These are phyloP conservation scores for Coemansia sp. DNA, from an alignment of 192 early-diverging fungal species.

Conservation along the genomic window DNA sequence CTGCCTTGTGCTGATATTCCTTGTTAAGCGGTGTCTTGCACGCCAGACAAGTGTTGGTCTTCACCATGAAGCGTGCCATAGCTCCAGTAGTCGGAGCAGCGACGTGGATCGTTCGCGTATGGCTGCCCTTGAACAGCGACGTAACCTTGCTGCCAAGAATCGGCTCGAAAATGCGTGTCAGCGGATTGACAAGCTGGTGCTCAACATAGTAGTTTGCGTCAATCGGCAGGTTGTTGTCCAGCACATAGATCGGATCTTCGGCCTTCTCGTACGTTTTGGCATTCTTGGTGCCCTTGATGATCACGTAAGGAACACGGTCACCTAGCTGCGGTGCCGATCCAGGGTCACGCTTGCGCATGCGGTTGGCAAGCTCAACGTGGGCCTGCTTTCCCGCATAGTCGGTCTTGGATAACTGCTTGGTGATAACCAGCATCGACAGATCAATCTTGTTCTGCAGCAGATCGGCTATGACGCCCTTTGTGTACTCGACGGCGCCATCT, in stretches of 20 bases:
- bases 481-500: conserved; percentile 77
- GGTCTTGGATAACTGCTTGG: conserved; percentile 91
- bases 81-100: conserved; percentile 84
- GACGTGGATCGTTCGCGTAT: conserved; percentile 78
- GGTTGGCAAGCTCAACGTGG: conserved; percentile 91
- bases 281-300: conserved; percentile 81
- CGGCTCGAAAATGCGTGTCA: conserved; percentile 94
- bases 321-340: conserved; percentile 94
- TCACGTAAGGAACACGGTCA: conserved; percentile 96
- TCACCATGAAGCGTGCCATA: conserved; percentile 92
- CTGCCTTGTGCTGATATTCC: conserved; percentile 60
- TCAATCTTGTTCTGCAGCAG: conserved; percentile 96
- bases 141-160: conserved; percentile 86
- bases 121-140: conserved; percentile 73
- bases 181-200: conserved; percentile 91
- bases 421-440: conserved; percentile 92
- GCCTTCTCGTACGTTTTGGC: conserved; percentile 95
- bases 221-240: conserved; percentile 97
- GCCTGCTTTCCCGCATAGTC: conserved; percentile 96
- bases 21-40: conserved; percentile 83
- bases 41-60: conserved; percentile 85
- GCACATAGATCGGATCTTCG: conserved; percentile 97
- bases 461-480: conserved; percentile 86
- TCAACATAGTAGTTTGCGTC: conserved; percentile 96
- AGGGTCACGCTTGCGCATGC: conserved; percentile 94